Evolutionary conservation across 1,284 basidiomycete species (phyloP).

Genomic region (Binderoboletus segoi): DNA sequence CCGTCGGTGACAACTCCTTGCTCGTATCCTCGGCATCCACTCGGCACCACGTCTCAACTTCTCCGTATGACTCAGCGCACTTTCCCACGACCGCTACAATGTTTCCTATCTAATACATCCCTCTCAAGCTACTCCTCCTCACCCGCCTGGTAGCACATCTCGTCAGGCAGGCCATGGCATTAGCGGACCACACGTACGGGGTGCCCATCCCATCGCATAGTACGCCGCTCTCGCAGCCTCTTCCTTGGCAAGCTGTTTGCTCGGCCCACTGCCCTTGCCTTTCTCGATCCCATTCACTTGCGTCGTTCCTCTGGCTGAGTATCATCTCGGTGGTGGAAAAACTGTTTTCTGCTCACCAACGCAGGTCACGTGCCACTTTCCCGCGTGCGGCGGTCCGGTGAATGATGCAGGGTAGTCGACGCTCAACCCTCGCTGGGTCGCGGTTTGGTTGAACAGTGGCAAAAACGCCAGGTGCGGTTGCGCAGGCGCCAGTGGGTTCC

Average conservation of each 20-base stretch:
- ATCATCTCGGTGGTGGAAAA: background rate
- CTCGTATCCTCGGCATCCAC: conserved; percentile 32
- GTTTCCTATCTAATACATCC: conserved; percentile 28
- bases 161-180: conserved; percentile 9
- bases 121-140: conserved; percentile 5
- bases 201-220: conserved; percentile 71
- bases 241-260: conserved; percentile 74
- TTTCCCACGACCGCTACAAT: conserved; percentile 22
- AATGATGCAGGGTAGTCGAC: conserved; percentile 63
- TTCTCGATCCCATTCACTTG: conserved; percentile 71
- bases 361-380: conserved; percentile 65
- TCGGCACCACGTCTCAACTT: conserved; percentile 22
- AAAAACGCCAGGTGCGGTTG: conserved; percentile 62
- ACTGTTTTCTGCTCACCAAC: conserved; percentile 46
- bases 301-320: conserved; percentile 11
- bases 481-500: conserved; percentile 60
- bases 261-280: conserved; percentile 60
- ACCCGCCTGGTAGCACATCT: conserved; percentile 21
- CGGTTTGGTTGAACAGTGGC: conserved; percentile 72
- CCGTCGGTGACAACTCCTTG: conserved; percentile 10
- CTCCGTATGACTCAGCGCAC: conserved; percentile 26
- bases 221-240: conserved; percentile 70
- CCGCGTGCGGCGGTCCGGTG: conserved; percentile 64
- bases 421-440: conserved; percentile 59
- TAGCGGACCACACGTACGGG: conserved; percentile 28